Base-by-base conservation (phyloP, 2,329 filamentous ascomycete species). In the Setomelanomma holmii region DNA sequence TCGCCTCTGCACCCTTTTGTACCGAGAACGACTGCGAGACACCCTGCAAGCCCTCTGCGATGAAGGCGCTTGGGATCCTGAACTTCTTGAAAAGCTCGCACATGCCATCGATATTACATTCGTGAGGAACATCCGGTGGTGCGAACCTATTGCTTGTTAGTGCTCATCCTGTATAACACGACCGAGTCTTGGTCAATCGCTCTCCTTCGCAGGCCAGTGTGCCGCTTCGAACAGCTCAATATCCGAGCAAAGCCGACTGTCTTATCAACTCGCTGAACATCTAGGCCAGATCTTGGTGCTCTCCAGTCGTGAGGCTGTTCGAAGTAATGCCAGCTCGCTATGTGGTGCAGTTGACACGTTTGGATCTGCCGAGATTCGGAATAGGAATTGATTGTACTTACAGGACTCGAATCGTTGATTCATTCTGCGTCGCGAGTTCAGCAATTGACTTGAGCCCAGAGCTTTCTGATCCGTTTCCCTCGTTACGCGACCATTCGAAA, bases 11-110 rank as follows among this genome's bases (percentile, higher is more conserved):
- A 22, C 65, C 60, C 27, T 45, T 57, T 16, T 53, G 56, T 10
- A 50, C 55, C n/a, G 66, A 65, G 40, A 71, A 71, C 0, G 68
- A 69, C 19, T 68, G 64, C 17, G 68, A 66, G 12, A 66, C 61
- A n/a, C 49, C 51, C 20, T 68, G 61, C 7, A 66, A 40, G 11
- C 68, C 50, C 36, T 71, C 69, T 1, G 58, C 52, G 0, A 71
- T 36, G 22, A 71, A 72, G 0, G 60, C 56, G 11, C 58, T 62
- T 11, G 69, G 69, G 14, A 71, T 61, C 12, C 40, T 30, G 8
- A 58, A 64, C 11, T 46, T 44, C 1, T 63, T 45, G 38, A 69
- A 70, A 1, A 71, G 40, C 4, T 61, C 56, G 1, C 45, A 10
- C 33, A 67, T 30, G 0, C 53, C 51, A 4, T 54, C 41, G 1